Base-by-base conservation (phyloP, 1,284 basidiomycete species). In the Trichosporon sp. region DNA sequence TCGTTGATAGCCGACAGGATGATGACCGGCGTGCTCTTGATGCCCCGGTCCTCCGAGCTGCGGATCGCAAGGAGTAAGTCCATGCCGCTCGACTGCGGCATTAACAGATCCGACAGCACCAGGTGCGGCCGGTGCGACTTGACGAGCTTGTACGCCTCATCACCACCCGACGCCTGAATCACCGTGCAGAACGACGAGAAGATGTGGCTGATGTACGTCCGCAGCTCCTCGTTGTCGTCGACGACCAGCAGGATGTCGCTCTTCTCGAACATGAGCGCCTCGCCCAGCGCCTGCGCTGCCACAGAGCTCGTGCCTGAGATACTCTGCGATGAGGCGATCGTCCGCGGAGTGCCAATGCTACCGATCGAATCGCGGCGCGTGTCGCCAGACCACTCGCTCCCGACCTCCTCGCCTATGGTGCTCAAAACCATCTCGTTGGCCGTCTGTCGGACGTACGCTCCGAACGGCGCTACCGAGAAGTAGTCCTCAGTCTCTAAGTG, bases 151-250 rank as follows among this genome's bases (percentile, higher is more conserved):
- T 78, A 65, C 1, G 76, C 80, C 56, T 78, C 73, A 29, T 71
- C 61, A 0, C 77, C 79, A 58, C 76, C 70, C 4, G 71, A 71
- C 23, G 71, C 74, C n/a, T 76, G 69, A 14, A 80, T 67, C 56
- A 71, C 65, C 16, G 58, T 70, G 60, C 78, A 80, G 65, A 72
- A 77, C 13, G 74, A 72, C 9, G 59, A 56, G 36, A 77, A 72
- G 11, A 74, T 64, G 19, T 40, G 40, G 25, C 61, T 66, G 52
- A 74, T 66, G 57, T 77, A 77, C 29, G 66, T 56, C 19, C 73
- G 70, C 58, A 73, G 68, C 56, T 74, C 73, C 4, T 23, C 29
- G 44, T 68, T 73, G 58, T 72, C 71, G 64, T 75, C 74, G 13
- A 68, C 69, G 6, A 74, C 56, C 4, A 75, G 63, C 2, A 75